Evolutionary conservation across 805 yeast genomes (phyloP).

Genomic region (Nakazawaea ishiwadae): DNA sequence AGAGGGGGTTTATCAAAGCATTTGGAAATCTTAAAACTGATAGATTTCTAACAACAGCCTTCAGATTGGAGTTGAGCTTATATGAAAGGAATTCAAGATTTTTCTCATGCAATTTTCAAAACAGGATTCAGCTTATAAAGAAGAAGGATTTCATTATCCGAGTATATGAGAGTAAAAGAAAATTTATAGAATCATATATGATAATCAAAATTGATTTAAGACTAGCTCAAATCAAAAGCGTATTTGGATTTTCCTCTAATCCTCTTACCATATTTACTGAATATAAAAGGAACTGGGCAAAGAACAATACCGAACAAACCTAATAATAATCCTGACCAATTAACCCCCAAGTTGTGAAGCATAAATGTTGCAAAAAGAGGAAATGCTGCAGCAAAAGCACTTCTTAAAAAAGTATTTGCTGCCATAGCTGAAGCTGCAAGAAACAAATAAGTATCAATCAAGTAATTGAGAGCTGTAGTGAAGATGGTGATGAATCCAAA

Average conservation of each 20-base stretch:
- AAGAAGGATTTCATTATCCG: no score
- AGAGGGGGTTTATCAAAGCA: no score
- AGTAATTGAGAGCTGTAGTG: slow-evolving; percentile 63
- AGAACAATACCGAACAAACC: slow-evolving; percentile 46
- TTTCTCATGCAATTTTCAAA: no score
- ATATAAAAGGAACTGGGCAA: slow-evolving; percentile 53
- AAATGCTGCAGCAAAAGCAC: slow-evolving; percentile 54
- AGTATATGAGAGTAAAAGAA: no score
- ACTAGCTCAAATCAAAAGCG: no score
- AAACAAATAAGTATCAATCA: slow-evolving; percentile 63
- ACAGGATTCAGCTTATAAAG: no score
- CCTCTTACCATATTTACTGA: slow-evolving; percentile 43
- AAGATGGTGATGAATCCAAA: slow-evolving; percentile 66
- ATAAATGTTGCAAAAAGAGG: slow-evolving; percentile 45
- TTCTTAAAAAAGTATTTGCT: slow-evolving; percentile 66
- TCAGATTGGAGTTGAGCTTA: no score
- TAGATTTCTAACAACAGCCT: no score
- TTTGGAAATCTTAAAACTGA: no score
- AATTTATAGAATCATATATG: no score
- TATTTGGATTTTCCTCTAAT: slow-evolving; percentile 18
- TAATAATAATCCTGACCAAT: slow-evolving; percentile 51
- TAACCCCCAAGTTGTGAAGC: slow-evolving; percentile 43
- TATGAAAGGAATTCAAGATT: no score
- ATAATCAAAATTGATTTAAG: no score
- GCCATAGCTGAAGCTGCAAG: slow-evolving; percentile 80